phyloP scores from a whole-genome alignment of 345 rosid genomes.

The Acer campestre region DNA sequence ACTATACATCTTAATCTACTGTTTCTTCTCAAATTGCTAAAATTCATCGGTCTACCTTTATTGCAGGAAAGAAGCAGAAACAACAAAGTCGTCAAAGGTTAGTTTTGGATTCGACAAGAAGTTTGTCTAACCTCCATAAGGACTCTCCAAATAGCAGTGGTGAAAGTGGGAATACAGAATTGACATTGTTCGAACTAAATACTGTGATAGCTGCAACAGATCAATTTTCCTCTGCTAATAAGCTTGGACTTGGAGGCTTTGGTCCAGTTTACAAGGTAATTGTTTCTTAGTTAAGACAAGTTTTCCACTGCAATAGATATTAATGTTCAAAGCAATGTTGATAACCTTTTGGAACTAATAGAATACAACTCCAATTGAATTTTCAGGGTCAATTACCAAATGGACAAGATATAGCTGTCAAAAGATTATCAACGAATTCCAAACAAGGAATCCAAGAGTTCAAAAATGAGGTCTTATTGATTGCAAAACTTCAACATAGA shows the following conservation, averaged over 20 bases:
- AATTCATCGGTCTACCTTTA: too few species aligned
- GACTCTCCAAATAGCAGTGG: neutral
- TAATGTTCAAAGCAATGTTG: too few species aligned
- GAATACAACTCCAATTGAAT: too few species aligned
- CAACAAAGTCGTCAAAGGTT: neutral
- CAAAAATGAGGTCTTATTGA: slow-evolving; percentile 8
- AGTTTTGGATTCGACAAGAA: neutral
- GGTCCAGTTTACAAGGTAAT: slow-evolving; percentile 36
- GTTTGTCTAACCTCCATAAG: neutral
- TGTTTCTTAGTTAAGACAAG: too few species aligned
- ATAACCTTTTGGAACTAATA: too few species aligned
- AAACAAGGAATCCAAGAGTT: neutral
- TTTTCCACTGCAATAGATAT: neutral
- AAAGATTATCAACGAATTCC: neutral
- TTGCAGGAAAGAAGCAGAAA: neutral
- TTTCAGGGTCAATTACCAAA: neutral
- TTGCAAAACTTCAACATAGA: slow-evolving; percentile 25
- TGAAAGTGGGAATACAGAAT: neutral
- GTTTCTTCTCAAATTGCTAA: too few species aligned
- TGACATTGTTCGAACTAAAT: slow-evolving; percentile 18
- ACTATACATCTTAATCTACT: neutral
- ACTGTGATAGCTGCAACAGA: slow-evolving; percentile 26
- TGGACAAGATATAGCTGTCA: neutral
- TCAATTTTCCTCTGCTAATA: slow-evolving; percentile 22
- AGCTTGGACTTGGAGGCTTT: slow-evolving; percentile 31